Evolutionary conservation across 768 basidiomycete genomes (phyloP).

Genomic region (Lactarius pseudohatsudake): DNA sequence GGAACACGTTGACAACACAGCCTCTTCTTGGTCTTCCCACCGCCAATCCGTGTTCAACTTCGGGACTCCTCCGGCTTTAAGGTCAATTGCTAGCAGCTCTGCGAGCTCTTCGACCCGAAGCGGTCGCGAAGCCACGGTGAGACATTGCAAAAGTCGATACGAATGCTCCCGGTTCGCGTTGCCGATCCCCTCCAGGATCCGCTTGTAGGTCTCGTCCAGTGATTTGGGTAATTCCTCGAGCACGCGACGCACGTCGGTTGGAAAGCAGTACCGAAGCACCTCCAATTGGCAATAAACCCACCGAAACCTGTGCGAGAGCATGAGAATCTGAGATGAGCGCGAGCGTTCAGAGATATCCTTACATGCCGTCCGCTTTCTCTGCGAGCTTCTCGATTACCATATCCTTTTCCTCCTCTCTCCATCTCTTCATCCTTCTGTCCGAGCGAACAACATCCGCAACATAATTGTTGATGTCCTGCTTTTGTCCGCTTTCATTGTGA

Average conservation of each 20-base stretch:
- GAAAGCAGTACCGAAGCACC: background rate
- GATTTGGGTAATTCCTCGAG: background rate
- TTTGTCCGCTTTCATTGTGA: background rate
- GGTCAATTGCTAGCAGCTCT: background rate
- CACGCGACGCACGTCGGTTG: background rate
- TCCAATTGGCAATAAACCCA: background rate
- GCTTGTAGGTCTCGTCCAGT: background rate
- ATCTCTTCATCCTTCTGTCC: background rate
- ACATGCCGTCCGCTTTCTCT: background rate
- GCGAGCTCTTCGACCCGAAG: background rate
- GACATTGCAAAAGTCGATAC: background rate
- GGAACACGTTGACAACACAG: background rate
- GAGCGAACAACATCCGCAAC: background rate
- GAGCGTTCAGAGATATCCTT: background rate
- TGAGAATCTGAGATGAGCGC: background rate
- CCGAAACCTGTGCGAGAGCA: background rate
- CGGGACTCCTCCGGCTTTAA: background rate
- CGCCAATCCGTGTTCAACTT: background rate
- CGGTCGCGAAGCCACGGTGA: background rate
- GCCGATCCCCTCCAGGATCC: background rate
- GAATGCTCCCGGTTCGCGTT: background rate
- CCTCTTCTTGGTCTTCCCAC: background rate
- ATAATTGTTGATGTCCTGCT: background rate
- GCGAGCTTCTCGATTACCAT: too few species aligned
- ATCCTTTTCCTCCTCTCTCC: background rate